These are phyloP conservation scores for Saprolegnia diclina DNA, from an alignment of 352 stramenopile species.

Conservation along the genomic window DNA sequence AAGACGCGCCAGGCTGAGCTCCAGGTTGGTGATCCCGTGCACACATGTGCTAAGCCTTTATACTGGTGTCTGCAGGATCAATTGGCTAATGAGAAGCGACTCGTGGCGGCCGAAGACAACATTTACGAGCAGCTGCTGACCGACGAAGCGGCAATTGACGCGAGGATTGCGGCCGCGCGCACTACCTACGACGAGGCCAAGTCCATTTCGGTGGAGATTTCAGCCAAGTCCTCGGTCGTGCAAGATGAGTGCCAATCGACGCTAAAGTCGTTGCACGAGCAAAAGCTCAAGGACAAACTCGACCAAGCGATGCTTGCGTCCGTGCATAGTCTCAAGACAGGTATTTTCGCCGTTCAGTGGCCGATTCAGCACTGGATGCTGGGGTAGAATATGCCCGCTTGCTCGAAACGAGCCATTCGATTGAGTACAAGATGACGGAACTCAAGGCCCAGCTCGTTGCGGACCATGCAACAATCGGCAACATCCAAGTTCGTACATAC, in stretches of 20 bases:
- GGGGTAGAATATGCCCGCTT: neutral
- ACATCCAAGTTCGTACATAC: neutral
- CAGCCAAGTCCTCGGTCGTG: neutral
- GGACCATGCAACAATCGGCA: neutral
- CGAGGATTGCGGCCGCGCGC: neutral
- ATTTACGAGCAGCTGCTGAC: constrained; percentile 19
- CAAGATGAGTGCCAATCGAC: constrained; percentile 15
- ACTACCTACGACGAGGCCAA: constrained; percentile 7
- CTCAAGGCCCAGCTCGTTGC: neutral
- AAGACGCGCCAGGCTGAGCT: constrained; percentile 10
- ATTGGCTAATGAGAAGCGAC: neutral
- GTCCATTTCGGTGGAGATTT: neutral
- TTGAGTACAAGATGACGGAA: neutral
- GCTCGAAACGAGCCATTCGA: neutral
- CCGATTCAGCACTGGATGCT: too few species aligned
- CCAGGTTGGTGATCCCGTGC: neutral
- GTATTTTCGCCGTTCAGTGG: neutral
- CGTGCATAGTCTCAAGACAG: constrained; percentile 25
- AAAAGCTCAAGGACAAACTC: constrained; percentile 34
- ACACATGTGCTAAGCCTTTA: neutral
- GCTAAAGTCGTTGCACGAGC: constrained; percentile 41
- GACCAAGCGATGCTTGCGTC: constrained; percentile 32
- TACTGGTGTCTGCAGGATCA: neutral
- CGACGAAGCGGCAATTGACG: constrained; percentile 17
- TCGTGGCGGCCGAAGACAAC: constrained; percentile 5